A percentile compares a stretch with the other conserved stretches of the same genome.
These are phyloP conservation scores for Chlorociboria aeruginascens DNA, from an alignment of 495 filamentous ascomycete genomes.

Conservation along the genomic window DNA sequence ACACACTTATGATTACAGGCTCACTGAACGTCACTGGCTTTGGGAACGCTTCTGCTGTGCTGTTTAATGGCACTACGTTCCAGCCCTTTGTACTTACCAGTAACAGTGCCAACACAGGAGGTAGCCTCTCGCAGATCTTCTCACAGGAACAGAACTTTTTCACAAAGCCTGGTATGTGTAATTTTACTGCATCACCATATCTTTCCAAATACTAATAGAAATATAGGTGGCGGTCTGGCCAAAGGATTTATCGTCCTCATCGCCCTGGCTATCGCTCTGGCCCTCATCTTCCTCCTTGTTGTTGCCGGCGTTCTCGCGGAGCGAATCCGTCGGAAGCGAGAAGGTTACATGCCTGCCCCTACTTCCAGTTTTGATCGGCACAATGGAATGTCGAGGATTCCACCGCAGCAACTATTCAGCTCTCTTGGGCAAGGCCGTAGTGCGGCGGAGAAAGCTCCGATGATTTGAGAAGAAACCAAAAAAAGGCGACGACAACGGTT, in stretches of 20 bases:
- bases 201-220: constrained; percentile 13
- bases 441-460: constrained; percentile 13
- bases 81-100: constrained; percentile 64
- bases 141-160: constrained; percentile 63
- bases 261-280: constrained; percentile 80
- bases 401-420: constrained; percentile 17
- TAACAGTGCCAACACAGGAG: constrained; percentile 40
- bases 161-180: constrained; percentile 14
- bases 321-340: constrained; percentile 67
- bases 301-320: constrained; percentile 73
- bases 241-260: constrained; percentile 85
- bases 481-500: too few relatives aligned
- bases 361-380: constrained; percentile 50
- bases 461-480: constrained; percentile 10
- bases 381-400: constrained; percentile 27
- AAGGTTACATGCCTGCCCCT: constrained; percentile 78
- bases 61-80: constrained; percentile 72
- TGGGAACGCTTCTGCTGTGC: constrained; percentile 74
- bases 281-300: constrained; percentile 78
- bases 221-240: constrained; percentile 47
- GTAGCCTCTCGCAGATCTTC: constrained; percentile 68
- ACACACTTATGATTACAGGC: constrained; percentile 74
- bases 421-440: constrained; percentile 17
- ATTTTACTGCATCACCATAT: background rate
- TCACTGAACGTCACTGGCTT: constrained; percentile 61